Evolutionary conservation across 371 early-diverging fungal genomes (phyloP), one percentile per base, ranked within the genome.

Genomic region (Mucor irregularis): DNA sequence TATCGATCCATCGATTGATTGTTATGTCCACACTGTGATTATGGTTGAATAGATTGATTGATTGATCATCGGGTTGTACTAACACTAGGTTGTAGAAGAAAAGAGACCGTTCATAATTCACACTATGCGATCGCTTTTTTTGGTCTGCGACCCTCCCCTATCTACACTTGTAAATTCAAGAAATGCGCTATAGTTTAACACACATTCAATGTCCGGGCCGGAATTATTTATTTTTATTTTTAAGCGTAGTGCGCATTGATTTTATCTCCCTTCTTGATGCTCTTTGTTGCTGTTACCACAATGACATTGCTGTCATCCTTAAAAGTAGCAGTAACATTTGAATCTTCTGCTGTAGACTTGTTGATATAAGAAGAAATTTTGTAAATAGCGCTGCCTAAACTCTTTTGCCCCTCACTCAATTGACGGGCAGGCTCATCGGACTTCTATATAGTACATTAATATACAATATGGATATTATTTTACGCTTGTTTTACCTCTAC

Each of bases 241-340:
- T 43, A 48, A 40, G 16, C 30, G 48, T 64, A 82, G 33, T 62
- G 55, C 21, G 72, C 62, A 19, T 51, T 74, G 33, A 92, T 78
- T 57, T 85, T 82, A 6, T 92, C 90, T 16, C 87, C 93, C 30
- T 72, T 74, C 47, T 83, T 82, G 51, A 92, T 75, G 22, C 77
- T 79, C 63, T 64, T 80, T 25, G 66, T 64, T 19, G 90, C 85
- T 25, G 80, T 76, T 21, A 90, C 53, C n/a, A 83, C 68, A 11
- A 86, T 58, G 49, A 60, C 68, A 50, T 81, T 60, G 34, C 71
- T 74, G 50, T 72, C 69, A 6, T 73, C 75, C 4, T 69, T 69
- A 65, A 85, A 90, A 9, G 56, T 61, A 34, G 86, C 51, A 54
- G 74, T 70, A 22, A 76, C 73, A 60, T 89, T 90, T 25, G 91